Conservation (phyloP, 1,284 basidiomycete genomes). For the Microbotryum silenes-acaulis region DNA sequence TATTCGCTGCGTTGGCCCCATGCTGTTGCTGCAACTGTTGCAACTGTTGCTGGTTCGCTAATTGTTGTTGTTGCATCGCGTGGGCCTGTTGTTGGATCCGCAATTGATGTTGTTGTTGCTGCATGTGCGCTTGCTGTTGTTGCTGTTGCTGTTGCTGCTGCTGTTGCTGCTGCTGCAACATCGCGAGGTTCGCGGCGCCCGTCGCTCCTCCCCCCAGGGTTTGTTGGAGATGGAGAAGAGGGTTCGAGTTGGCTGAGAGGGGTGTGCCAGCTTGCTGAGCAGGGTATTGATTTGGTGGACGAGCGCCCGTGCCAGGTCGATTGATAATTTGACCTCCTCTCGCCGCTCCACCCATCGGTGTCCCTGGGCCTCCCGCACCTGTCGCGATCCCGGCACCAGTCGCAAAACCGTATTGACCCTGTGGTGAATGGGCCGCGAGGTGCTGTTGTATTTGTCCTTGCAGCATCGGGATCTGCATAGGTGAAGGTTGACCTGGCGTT, state of each 20-base stretch:
- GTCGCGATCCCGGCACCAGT: too few relatives aligned
- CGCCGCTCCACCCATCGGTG: too few relatives aligned
- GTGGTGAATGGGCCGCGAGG: too few relatives aligned
- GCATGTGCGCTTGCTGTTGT: constrained; percentile 7
- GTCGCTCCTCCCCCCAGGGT: not conserved
- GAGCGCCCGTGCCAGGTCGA: too few relatives aligned
- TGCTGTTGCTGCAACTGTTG: constrained; percentile 1
- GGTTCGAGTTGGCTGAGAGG: too few relatives aligned
- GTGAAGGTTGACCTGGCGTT: too few relatives aligned
- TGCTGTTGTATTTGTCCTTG: too few relatives aligned
- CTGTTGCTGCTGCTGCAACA: constrained; percentile 22
- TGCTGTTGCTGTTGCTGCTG: constrained; percentile 12
- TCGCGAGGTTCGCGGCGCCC: constrained; percentile 11
- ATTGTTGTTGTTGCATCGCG: constrained; percentile 3
- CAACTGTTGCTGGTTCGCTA: not conserved
- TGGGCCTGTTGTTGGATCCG: constrained; percentile 9
- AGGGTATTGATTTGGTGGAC: not conserved
- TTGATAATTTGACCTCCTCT: too few relatives aligned
- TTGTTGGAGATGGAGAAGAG: not conserved
- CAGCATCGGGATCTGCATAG: too few relatives aligned
- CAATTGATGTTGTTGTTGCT: constrained; percentile 15
- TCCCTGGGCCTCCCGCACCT: too few relatives aligned
- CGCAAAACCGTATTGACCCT: too few relatives aligned
- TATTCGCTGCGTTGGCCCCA: not conserved
- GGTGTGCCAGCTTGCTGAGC: too few relatives aligned